Base-by-base conservation (phyloP, 2,329 filamentous ascomycete species). In the Arthrobotrys musiformis region DNA sequence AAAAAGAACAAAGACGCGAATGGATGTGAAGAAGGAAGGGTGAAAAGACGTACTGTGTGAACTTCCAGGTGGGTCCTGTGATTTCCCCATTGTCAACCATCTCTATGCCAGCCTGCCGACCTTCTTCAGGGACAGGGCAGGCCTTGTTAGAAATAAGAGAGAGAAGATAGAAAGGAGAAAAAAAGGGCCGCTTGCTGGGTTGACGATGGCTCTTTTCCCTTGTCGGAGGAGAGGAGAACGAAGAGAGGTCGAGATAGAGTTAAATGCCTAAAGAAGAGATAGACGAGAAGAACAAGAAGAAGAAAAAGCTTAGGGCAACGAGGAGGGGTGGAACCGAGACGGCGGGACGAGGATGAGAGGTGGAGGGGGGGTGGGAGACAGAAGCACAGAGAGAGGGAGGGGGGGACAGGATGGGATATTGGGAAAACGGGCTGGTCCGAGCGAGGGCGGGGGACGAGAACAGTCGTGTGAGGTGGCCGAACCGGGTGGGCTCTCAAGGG, bases 31-130 rank as follows among this genome's bases (percentile, higher is more conserved):
- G 5, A 33, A 33, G 9, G 30, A 33, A 33, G 30, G 30, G 30
- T 4, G 30, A 33, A 33, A 9, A 33, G 77, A 88, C 93, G 85
- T 92, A 97, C 94, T 98, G 94, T 85, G 94, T 98, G 87, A 98
- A 98, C 89, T 98, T 98, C 94, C 94, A 98, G 86, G 94, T 98
- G 84, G 94, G 94, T 86, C 93, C 91, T 88, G 90, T 93, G 86
- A 92, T 89, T 87, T 97, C 93, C 87, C 91, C 92, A 77, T 77
- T 77, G 89, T 97, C 94, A 88, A 95, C 94, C 94, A 98, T 97
- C 87, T 83, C 81, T 81, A 63, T 79, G 82, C 79, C 77, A 66
- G 74, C 73, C 70, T 79, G 67, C 75, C 62, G 62, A 73, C 68
- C 60, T 58, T 70, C 37, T 66, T 66, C 44, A 70, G 66, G 56